A percentile compares a stretch with the other conserved stretches of the same genome.
phyloP scores from a whole-genome alignment of 75 land plant species.

The Pinus taeda region DNA sequence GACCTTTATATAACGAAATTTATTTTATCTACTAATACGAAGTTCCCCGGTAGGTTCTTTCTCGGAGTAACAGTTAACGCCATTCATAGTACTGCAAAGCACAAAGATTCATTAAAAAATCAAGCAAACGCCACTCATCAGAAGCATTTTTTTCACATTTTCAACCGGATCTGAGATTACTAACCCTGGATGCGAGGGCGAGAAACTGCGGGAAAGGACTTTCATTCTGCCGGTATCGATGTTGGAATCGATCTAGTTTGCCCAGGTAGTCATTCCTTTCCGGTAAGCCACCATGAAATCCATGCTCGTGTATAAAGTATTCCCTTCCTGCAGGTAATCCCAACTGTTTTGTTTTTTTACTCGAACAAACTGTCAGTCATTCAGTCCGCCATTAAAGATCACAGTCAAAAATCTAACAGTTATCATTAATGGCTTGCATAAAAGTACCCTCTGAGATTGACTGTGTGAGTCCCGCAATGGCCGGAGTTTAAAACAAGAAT shows the following conservation, averaged over 20 bases:
- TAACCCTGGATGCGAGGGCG: slow-evolving; percentile 69
- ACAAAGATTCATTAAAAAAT: too few relatives aligned
- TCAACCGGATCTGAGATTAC: background rate
- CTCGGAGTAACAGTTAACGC: too few relatives aligned
- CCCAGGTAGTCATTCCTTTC: slow-evolving; percentile 61
- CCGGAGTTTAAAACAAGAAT: slow-evolving; percentile 79
- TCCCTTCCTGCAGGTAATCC: slow-evolving; percentile 52
- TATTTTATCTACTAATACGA: too few relatives aligned
- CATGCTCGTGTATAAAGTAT: slow-evolving; percentile 39
- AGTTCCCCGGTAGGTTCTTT: too few relatives aligned
- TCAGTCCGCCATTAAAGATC: background rate
- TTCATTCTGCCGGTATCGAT: slow-evolving; percentile 32
- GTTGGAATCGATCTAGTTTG: slow-evolving; percentile 48
- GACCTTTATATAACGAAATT: too few relatives aligned
- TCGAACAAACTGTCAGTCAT: background rate
- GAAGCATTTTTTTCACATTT: too few relatives aligned
- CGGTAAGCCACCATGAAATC: slow-evolving; percentile 48
- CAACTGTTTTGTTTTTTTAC: slow-evolving; percentile 28
- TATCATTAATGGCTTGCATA: background rate
- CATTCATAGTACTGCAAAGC: too few relatives aligned
- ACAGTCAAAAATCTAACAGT: background rate
- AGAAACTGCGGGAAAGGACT: slow-evolving; percentile 61
- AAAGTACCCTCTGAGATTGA: slow-evolving; percentile 41
- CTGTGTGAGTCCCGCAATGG: slow-evolving; percentile 88
- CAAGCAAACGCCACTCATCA: too few relatives aligned